Evolutionary conservation across 306 rosid species (phyloP).

Genomic region (Sicyos baderoa): DNA sequence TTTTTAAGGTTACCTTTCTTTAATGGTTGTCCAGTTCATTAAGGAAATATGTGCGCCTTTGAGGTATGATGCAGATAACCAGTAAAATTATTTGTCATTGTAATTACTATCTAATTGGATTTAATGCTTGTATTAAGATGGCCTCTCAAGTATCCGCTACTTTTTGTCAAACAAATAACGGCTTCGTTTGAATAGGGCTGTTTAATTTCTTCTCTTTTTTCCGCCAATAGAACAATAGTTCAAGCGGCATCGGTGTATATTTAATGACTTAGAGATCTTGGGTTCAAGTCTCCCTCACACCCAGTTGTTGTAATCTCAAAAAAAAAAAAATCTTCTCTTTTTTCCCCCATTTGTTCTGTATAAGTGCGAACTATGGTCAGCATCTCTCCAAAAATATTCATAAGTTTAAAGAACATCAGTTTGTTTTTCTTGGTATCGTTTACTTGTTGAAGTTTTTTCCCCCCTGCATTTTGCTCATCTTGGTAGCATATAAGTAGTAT

Average conservation of each 20-base stretch:
- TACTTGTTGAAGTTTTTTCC: neutral
- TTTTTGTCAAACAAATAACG: neutral
- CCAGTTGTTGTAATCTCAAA: no score
- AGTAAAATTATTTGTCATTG: slow-evolving; percentile 1
- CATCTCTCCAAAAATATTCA: neutral
- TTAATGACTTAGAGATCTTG: no score
- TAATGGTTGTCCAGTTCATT: neutral
- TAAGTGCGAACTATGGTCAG: neutral
- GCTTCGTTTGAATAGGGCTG: neutral
- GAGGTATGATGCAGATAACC: neutral
- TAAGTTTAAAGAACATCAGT: neutral
- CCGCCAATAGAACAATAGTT: no score
- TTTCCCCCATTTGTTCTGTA: neutral
- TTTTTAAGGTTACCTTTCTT: neutral
- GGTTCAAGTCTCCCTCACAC: no score
- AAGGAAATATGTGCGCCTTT: neutral
- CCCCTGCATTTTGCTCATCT: neutral
- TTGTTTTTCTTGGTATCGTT: neutral
- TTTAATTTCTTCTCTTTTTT: neutral
- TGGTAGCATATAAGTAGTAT: neutral
- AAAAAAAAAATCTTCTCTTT: neutral
- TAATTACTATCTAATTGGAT: neutral
- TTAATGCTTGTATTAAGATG: neutral
- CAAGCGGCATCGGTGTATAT: no score
- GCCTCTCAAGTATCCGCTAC: neutral